These are phyloP conservation scores for Xanthoceras sorbifolium DNA, from an alignment of 345 rosid genomes.

Conservation along the genomic window DNA sequence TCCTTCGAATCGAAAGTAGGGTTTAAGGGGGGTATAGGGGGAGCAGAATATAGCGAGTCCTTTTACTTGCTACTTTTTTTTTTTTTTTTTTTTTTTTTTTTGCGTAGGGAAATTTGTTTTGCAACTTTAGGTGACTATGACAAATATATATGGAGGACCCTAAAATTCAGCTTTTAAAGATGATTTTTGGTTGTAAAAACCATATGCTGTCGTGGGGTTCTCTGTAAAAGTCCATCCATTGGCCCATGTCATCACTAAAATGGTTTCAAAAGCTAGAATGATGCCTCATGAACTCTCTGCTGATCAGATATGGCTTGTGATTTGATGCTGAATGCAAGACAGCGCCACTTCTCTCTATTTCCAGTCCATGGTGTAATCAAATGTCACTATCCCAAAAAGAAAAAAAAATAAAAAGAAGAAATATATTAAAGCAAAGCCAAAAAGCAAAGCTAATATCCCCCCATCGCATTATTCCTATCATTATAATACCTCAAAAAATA, in stretches of 20 bases:
- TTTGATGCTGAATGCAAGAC: constrained; percentile 54
- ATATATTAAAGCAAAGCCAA: constrained; percentile 2
- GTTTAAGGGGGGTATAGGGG: constrained; percentile 30
- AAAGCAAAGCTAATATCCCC: constrained; percentile 7
- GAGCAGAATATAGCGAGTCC: constrained; percentile 36
- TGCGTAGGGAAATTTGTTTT: constrained; percentile 13
- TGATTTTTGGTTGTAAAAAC: constrained; percentile 37
- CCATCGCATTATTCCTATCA: not conserved
- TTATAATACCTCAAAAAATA: not conserved
- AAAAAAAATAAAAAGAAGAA: not conserved
- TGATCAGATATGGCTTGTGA: constrained; percentile 33
- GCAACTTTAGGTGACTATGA: constrained; percentile 44
- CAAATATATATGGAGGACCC: constrained; percentile 50
- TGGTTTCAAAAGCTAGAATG: constrained; percentile 53
- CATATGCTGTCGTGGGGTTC: constrained; percentile 41
- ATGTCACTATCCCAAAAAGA: constrained; percentile 30
- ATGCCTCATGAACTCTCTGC: constrained; percentile 13
- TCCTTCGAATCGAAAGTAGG: constrained; percentile 25
- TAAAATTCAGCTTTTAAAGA: constrained; percentile 38
- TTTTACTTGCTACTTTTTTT: constrained; percentile 13
- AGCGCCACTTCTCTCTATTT: constrained; percentile 27
- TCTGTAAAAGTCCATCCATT: constrained; percentile 27
- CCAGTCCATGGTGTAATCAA: constrained; percentile 30
- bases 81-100: no score
- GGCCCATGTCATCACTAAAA: constrained; percentile 36